A percentile compares a stretch with the other conserved stretches of the same genome.
Conservation (phyloP, 331 rosid genomes). For the Malus hybrid region DNA sequence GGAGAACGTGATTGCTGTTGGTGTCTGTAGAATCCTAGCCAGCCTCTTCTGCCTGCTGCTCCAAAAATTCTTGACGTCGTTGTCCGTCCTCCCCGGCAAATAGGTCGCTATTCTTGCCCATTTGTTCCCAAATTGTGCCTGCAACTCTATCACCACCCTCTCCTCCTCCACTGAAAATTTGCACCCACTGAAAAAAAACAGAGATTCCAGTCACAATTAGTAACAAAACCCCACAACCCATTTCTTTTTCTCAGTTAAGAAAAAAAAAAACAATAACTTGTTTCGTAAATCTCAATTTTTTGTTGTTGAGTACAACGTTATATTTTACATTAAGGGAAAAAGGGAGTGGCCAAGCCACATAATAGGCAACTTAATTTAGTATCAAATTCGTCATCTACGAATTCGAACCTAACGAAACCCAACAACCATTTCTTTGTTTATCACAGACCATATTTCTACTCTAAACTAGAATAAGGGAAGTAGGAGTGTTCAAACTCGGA, state of each 20-base stretch:
- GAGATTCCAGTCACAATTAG: background rate
- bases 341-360: too few species aligned
- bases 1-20: conserved; percentile 24
- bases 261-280: background rate
- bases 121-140: conserved; percentile 69
- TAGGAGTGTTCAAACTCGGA: too few species aligned
- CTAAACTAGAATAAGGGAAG: too few species aligned
- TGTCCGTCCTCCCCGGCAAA: conserved; percentile 69
- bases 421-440: background rate
- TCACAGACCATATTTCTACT: too few species aligned
- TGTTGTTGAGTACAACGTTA: too few species aligned
- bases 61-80: conserved; percentile 87
- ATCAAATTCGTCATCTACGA: too few species aligned
- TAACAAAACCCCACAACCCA: background rate
- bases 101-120: conserved; percentile 78
- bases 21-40: conserved; percentile 52
- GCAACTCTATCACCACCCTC: conserved; percentile 75
- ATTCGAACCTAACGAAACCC: background rate
- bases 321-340: too few species aligned
- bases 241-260: background rate
- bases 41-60: conserved; percentile 80
- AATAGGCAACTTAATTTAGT: too few species aligned
- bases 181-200: conserved; percentile 48
- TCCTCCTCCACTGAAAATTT: conserved; percentile 72
- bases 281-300: background rate